These are phyloP conservation scores for Zygotorulaspora chibaensis DNA, from an alignment of 805 yeast species.

Conservation along the genomic window DNA sequence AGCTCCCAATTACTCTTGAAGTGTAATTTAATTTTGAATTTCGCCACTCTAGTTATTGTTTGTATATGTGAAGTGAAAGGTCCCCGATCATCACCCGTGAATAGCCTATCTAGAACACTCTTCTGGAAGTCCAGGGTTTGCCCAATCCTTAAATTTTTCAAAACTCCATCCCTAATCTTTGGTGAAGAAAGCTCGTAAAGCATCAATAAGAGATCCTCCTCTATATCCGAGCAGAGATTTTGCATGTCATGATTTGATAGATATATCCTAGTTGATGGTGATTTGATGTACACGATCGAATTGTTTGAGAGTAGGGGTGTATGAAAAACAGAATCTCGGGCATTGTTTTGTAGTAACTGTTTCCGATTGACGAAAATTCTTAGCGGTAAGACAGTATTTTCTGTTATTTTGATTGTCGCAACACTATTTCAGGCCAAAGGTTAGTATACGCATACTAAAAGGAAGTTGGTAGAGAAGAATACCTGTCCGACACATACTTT, in stretches of 20 bases:
- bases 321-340: constrained; percentile 25
- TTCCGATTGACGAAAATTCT: constrained; percentile 31
- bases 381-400: constrained; percentile 24
- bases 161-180: constrained; percentile 14
- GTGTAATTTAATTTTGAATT: constrained; percentile 25
- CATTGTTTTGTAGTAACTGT: constrained; percentile 23
- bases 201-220: constrained; percentile 25
- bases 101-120: constrained; percentile 12
- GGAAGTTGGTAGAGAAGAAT: background rate
- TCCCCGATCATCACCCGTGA: constrained; percentile 4
- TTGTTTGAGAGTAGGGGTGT: constrained; percentile 35
- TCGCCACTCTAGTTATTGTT: constrained; percentile 26
- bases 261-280: constrained; percentile 27
- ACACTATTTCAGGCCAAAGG: constrained; percentile 15
- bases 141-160: constrained; percentile 28
- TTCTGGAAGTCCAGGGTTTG: constrained; percentile 22
- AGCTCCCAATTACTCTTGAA: constrained; percentile 31
- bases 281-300: constrained; percentile 32
- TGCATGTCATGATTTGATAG: constrained; percentile 32
- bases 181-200: constrained; percentile 30
- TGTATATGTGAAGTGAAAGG: constrained; percentile 16
- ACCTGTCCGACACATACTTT: constrained; percentile 8
- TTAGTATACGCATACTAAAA: constrained; percentile 4
- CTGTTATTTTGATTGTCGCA: constrained; percentile 23
- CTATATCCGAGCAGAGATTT: constrained; percentile 25